Evolutionary conservation across 768 basidiomycete species (phyloP).

Genomic region (Amanita muscaria): DNA sequence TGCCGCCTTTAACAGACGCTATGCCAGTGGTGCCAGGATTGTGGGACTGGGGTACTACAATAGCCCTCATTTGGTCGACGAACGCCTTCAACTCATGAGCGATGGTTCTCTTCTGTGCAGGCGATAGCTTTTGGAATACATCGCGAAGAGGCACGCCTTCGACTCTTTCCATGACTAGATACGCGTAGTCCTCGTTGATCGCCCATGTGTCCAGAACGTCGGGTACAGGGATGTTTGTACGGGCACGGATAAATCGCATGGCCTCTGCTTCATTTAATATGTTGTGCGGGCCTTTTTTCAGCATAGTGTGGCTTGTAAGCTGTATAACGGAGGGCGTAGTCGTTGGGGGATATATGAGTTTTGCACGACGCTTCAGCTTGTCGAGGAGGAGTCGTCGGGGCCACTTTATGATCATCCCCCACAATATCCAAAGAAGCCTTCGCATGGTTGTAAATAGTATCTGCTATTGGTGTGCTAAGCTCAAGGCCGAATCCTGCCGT

Average conservation of each 20-base stretch:
- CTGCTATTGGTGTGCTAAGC: not conserved
- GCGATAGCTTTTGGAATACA: no score
- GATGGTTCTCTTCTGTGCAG: no score
- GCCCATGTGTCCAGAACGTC: no score
- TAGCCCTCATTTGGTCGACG: no score
- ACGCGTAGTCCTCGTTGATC: not conserved
- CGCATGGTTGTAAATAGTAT: constrained; percentile 1
- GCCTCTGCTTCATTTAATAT: constrained; percentile 1
- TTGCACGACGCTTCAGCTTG: constrained; percentile 1
- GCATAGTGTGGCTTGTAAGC: constrained; percentile 1
- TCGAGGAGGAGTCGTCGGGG: not conserved
- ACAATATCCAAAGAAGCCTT: constrained; percentile 3
- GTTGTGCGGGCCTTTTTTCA: constrained; percentile 2
- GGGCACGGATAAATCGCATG: constrained; percentile 1
- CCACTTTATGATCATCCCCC: not conserved
- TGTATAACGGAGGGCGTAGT: constrained; percentile 2
- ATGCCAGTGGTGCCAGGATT: no score
- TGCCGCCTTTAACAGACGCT: no score
- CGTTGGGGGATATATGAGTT: constrained; percentile 1
- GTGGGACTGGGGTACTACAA: no score
- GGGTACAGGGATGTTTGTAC: not conserved
- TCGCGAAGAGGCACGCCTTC: no score
- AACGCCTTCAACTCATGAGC: no score
- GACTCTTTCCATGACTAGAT: no score
- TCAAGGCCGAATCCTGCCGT: not conserved